Conservation (phyloP, 1,284 basidiomycete genomes). For the Leccinum pseudoinsigne region DNA sequence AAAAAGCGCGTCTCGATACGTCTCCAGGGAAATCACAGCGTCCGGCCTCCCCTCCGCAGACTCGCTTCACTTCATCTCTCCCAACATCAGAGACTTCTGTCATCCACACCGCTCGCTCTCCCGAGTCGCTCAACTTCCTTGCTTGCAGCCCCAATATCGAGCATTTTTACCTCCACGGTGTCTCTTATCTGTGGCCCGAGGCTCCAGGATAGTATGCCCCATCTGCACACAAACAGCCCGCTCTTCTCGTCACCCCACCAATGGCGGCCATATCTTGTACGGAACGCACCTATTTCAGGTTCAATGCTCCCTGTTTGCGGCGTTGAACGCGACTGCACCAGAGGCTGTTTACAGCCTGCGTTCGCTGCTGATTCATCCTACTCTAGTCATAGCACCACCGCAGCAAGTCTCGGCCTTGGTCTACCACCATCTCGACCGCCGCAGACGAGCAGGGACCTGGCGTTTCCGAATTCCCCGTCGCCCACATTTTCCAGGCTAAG, state of each 20-base stretch:
- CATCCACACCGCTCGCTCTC: too few species aligned
- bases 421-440: conserved; percentile 51
- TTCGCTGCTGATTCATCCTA: conserved; percentile 51
- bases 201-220: too few species aligned
- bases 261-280: conserved; percentile 62
- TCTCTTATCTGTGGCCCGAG: conserved; percentile 33
- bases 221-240: too few species aligned
- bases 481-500: conserved; percentile 72
- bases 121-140: too few species aligned
- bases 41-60: too few species aligned
- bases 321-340: conserved; percentile 47
- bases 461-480: conserved; percentile 88
- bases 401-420: conserved; percentile 46
- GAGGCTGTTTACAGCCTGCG: conserved; percentile 56
- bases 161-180: too few species aligned
- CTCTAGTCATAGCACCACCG: conserved; percentile 35
- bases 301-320: conserved; percentile 45
- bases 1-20: too few species aligned
- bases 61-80: too few species aligned
- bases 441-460: conserved; percentile 60
- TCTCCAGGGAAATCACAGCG: too few species aligned
- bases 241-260: too few species aligned
- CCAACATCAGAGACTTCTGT: too few species aligned
- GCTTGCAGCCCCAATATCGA: too few species aligned
- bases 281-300: conserved; percentile 46